A percentile compares a stretch with the other conserved stretches of the same genome.
These are phyloP conservation scores for Cucurbita moschata DNA, from an alignment of 306 rosid species.

Conservation along the genomic window DNA sequence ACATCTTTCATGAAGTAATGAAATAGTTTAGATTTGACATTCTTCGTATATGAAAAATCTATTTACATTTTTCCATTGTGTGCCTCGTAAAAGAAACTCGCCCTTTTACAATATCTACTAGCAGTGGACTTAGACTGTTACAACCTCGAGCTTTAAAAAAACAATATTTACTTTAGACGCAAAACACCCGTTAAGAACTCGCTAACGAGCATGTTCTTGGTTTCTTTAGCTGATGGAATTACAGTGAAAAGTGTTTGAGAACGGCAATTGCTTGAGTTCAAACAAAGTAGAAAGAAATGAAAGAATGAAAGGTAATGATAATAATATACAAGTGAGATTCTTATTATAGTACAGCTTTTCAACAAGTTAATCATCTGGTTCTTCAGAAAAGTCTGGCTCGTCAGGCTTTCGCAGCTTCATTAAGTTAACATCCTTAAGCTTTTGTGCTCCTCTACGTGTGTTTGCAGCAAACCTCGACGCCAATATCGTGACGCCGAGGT, in stretches of 20 bases:
- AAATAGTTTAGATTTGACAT: no score
- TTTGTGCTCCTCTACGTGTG: slow-evolving; percentile 65
- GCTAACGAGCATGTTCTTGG: neutral
- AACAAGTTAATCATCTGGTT: slow-evolving; percentile 28
- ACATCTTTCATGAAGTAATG: no score
- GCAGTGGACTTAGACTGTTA: no score
- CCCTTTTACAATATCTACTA: no score
- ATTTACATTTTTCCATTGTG: no score
- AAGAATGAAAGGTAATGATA: neutral
- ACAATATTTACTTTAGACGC: neutral
- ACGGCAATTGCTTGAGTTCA: neutral
- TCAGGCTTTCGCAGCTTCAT: slow-evolving; percentile 75
- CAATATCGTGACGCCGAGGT: slow-evolving; percentile 48
- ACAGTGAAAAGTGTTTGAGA: neutral
- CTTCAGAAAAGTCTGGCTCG: slow-evolving; percentile 78
- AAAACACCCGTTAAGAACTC: neutral
- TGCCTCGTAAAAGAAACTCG: no score
- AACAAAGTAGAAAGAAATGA: neutral
- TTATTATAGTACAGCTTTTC: neutral
- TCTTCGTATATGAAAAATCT: no score
- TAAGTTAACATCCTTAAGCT: slow-evolving; percentile 37
- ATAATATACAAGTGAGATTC: slow-evolving; percentile 2
- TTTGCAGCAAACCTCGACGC: slow-evolving; percentile 79
- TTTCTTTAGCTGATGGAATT: neutral
- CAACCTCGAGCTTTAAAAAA: neutral